These are phyloP conservation scores for Vickermania spadyakhi DNA, from an alignment of 208 protist species.

Conservation along the genomic window DNA sequence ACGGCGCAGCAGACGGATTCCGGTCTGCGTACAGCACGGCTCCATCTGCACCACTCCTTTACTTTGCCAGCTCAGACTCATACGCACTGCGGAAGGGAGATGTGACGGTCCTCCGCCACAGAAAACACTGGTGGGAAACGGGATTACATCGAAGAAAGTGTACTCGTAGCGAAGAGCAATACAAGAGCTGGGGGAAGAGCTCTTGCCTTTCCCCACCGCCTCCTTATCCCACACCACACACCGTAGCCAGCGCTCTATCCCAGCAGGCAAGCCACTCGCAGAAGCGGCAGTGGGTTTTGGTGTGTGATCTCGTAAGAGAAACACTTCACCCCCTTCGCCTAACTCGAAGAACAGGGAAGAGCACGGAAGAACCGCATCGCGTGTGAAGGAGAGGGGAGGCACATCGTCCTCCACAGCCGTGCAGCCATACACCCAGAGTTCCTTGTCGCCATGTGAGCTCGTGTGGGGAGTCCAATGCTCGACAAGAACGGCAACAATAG, in stretches of 20 bases:
- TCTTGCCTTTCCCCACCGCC: background rate
- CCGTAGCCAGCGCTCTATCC: conserved; percentile 45
- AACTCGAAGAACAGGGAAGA: background rate
- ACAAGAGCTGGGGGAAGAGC: no score
- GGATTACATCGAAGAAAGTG: background rate
- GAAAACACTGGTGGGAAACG: background rate
- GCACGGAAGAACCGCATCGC: background rate
- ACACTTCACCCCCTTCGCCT: conserved; percentile 10
- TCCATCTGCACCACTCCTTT: no score
- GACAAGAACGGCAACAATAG: conserved; percentile 18
- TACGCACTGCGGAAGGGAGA: no score
- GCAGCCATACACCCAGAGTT: background rate
- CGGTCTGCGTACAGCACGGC: no score
- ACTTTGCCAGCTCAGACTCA: no score
- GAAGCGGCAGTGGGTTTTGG: background rate
- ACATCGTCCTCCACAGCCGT: background rate
- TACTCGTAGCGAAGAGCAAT: no score
- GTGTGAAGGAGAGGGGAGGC: background rate
- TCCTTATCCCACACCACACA: conserved; percentile 24
- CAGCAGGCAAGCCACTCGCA: background rate
- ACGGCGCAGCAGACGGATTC: no score
- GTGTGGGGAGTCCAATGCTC: no score
- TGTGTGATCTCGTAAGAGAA: conserved; percentile 12
- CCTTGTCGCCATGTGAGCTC: conserved; percentile 4
- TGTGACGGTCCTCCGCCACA: background rate